Base-by-base conservation (phyloP, 352 stramenopile species). In the Saprolegnia diclina region DNA sequence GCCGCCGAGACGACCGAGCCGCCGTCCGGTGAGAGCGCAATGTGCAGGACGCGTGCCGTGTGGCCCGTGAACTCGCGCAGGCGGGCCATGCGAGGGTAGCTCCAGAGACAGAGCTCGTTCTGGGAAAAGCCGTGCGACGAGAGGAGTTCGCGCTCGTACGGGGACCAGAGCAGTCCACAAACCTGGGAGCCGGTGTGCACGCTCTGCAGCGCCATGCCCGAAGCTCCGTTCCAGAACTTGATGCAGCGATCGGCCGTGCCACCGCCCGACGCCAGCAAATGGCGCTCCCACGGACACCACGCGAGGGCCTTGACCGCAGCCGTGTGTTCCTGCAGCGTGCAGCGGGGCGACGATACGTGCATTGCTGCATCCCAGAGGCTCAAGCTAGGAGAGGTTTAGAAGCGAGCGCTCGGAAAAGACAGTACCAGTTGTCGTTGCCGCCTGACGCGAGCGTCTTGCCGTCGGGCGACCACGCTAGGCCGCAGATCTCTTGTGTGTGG, bases 181-280 rank as follows among this genome's bases (percentile, higher is more conserved):
- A 99, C 97, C 73, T 99, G 97, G 16, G 89, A 98, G 59, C 96
- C 97, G 53, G 97, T 99, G 76, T 99, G 94, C 19, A 99, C 90
- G 21, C 89, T 98, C 65, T 98, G 97, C 19, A 98, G 84, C 37
- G 96, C 48, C 16, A 80, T 72, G n/a, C 88, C 89, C 26, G 90
- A 97, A 18, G 80, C 81, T 13, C 93, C 93, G 77, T 99, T 99
- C 97, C 97, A 99, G 72, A 99, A 98, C 80, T 99, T 99, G 81
- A 99, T 99, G 63, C 89, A 97, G 42, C 97, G 83, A 80, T 99
- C 97, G 21, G 97, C 97, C 22, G 97, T 99, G 70, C 97, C 97
- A 37, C 96, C 97, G 59, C 97, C 97, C 13, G 94, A 97, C 0
- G 97, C 97, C 45, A 99, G 85, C 10, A 99, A 71, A 72, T 98